phyloP scores from a whole-genome alignment of 345 rosid genomes.

The Clarkia xantiana region DNA sequence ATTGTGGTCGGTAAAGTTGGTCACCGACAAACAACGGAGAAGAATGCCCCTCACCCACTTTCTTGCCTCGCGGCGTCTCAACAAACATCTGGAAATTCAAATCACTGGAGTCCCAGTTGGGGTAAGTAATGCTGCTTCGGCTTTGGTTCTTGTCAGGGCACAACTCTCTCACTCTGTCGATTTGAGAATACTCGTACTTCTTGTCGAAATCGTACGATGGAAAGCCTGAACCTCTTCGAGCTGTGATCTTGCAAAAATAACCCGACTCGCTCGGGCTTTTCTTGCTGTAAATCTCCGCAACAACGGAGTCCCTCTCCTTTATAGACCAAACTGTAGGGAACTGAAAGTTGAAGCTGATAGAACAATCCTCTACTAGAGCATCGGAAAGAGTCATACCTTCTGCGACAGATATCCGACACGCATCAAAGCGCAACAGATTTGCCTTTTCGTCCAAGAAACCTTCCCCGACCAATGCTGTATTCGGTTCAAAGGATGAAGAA shows the following conservation, averaged over 20 bases:
- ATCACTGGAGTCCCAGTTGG: conserved; percentile 19
- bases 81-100: conserved; percentile 17
- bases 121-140: conserved; percentile 7
- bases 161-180: conserved; percentile 11
- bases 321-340: conserved; percentile 24
- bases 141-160: conserved; percentile 13
- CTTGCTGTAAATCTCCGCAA: conserved; percentile 22
- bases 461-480: conserved; percentile 28
- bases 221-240: conserved; percentile 5
- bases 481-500: conserved; percentile 8
- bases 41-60: conserved; percentile 17
- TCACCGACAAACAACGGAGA: conserved; percentile 24
- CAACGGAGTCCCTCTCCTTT: too few species aligned
- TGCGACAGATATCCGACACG: conserved; percentile 19
- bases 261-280: conserved; percentile 14
- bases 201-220: conserved; percentile 3
- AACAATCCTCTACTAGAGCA: conserved; percentile 33
- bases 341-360: conserved; percentile 20
- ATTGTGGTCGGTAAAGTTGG: conserved; percentile 7
- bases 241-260: conserved; percentile 14
- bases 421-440: conserved; percentile 18
- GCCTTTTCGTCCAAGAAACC: conserved; percentile 29
- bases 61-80: conserved; percentile 8
- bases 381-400: conserved; percentile 12
- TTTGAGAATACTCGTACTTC: too few species aligned